Evolutionary conservation across 345 rosid species (phyloP), one percentile per base, ranked within the genome.

Genomic region (Gossypium arboreum): DNA sequence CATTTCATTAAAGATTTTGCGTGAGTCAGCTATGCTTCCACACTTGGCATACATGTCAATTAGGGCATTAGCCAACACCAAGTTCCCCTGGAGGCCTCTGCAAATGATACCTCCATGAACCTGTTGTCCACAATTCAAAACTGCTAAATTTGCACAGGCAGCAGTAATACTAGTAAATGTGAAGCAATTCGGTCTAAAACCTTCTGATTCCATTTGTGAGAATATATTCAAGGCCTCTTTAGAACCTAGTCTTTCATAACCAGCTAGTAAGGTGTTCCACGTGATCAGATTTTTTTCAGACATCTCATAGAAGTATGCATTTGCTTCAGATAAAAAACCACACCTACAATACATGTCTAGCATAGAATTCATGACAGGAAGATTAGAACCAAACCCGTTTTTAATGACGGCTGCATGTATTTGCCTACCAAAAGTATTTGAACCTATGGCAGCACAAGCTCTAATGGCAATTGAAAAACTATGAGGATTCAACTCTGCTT

Each of bases 21-120:
- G 66, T 0, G 98, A 84, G 74, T 86, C 88, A 3, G 77, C 75
- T 74, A 93, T 80, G 78, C 80, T 85, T 39, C 98, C 98, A 48
- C 99, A 93, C 83, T 93, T 93, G 58, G 96, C 95, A 76, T 95
- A 89, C 97, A 95, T 93, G 79, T 91, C 97, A 34, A 91, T 82
- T 64, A 91, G 81, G 34, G 98, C 89, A 80, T 93, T 93, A 9
- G 89, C 87, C 82, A 95, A 57, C 76, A 75, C 92, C 67, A 79
- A 70, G 67, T 90, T 78, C 58, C 82, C 73, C 17, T 83, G 83
- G 77, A 92, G 84, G 70, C 94, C 98, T 76, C 88, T 81, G 77
- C 79, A 79, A 76, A 82, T 41, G 44, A 90, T 81, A 75, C 86
- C 88, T 51, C 90, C 97, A 82, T 95, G 99, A 84, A 91, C 85